Percentiles rank a stretch among this genome's conserved stretches.
Conservation (phyloP, 176 grass and related monocot species). For the Puccinellia tenuiflora region DNA sequence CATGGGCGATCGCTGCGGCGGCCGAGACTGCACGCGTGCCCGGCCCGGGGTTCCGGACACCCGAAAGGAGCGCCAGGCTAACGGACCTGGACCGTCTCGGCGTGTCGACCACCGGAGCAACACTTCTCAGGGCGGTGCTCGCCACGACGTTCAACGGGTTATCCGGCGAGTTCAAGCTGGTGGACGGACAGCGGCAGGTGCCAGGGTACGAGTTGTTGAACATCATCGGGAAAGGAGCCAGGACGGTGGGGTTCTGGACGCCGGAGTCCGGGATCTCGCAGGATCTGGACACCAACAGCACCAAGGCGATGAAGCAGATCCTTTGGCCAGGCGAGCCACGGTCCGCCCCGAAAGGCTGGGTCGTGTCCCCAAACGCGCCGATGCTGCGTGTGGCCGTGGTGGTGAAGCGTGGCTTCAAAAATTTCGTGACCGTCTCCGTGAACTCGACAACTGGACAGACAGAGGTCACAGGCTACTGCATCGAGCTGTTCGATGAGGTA, state of each 20-base stretch:
- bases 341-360: constrained; percentile 50
- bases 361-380: constrained; percentile 29
- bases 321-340: constrained; percentile 42
- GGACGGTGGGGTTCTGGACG: constrained; percentile 57
- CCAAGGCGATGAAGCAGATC: constrained; percentile 24
- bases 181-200: constrained; percentile 51
- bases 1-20: constrained; percentile 44
- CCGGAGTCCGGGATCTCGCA: constrained; percentile 10
- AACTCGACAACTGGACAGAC: neutral
- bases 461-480: constrained; percentile 52
- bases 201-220: constrained; percentile 64
- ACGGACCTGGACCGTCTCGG: constrained; percentile 46
- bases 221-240: constrained; percentile 41
- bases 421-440: constrained; percentile 35
- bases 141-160: constrained; percentile 50
- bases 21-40: constrained; percentile 19
- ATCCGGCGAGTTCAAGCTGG: constrained; percentile 56
- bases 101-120: constrained; percentile 32
- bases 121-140: constrained; percentile 36
- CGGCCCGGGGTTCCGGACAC: constrained; percentile 19
- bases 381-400: constrained; percentile 48
- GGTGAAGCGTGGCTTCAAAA: constrained; percentile 49
- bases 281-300: neutral
- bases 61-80: neutral
- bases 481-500: constrained; percentile 58